phyloP scores from a whole-genome alignment of 495 filamentous ascomycete species.

The Xylaria palmicola region DNA sequence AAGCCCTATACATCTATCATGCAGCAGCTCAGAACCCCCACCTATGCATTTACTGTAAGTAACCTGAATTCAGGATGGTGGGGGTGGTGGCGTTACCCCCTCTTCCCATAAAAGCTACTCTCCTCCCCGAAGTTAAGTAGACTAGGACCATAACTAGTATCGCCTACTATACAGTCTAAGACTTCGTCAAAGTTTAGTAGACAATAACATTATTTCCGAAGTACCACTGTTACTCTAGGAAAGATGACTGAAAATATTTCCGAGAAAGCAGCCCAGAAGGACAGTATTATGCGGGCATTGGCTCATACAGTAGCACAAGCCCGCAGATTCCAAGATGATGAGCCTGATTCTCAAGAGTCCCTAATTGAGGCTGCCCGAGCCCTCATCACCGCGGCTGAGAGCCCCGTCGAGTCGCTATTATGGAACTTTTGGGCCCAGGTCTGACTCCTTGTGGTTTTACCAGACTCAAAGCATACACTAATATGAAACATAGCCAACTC shows the following conservation, averaged over 20 bases:
- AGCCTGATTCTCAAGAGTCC: conserved; percentile 3
- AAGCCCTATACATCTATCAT: no score
- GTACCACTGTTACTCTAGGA: no score
- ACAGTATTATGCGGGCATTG: conserved; percentile 1
- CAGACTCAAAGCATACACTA: neutral
- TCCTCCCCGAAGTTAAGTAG: no score
- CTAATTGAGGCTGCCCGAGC: conserved; percentile 5
- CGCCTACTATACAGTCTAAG: no score
- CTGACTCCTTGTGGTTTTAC: neutral
- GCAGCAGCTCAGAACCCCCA: no score
- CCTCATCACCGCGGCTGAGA: conserved; percentile 11
- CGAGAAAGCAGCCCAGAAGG: neutral
- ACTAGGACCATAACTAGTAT: no score
- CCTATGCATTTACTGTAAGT: no score
- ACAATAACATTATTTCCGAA: no score
- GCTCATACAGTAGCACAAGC: conserved; percentile 2
- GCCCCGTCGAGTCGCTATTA: conserved; percentile 10
- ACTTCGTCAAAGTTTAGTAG: no score
- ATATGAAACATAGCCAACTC: conserved; percentile 16
- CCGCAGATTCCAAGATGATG: conserved; percentile 4
- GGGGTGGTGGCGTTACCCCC: no score
- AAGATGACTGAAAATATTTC: conserved; percentile 2
- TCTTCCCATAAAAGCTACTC: no score
- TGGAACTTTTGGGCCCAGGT: conserved; percentile 8
- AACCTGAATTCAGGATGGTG: no score